A percentile compares a stretch with the other conserved stretches of the same genome.
phyloP scores from a whole-genome alignment of 169 alveolate species.

The Eimeria maxima region DNA sequence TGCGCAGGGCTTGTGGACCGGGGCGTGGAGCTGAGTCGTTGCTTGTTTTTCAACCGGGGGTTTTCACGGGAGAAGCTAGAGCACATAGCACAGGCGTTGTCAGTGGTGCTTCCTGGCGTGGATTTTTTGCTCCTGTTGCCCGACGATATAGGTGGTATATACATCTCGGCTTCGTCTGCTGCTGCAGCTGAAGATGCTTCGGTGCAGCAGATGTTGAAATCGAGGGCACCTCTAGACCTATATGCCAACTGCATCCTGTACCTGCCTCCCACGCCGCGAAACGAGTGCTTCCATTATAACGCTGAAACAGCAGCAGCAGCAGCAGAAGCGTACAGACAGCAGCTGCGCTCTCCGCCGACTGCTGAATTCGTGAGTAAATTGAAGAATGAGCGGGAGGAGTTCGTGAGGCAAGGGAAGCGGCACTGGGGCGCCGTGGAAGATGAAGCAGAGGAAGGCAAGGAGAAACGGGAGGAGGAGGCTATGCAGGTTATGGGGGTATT shows the following conservation, averaged over 20 bases:
- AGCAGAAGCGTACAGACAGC: neutral
- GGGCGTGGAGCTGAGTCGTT: conserved; percentile 39
- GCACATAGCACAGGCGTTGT: neutral
- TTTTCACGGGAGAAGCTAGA: neutral
- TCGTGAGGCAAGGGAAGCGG: neutral
- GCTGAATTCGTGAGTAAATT: neutral
- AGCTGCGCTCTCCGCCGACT: conserved; percentile 47
- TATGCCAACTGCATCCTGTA: neutral
- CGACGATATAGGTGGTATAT: no score
- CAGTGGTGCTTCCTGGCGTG: conserved; percentile 29
- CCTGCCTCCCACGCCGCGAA: conserved; percentile 28
- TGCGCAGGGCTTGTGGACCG: conserved; percentile 9
- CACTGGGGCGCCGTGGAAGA: neutral
- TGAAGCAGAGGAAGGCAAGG: neutral
- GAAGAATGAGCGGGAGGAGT: neutral
- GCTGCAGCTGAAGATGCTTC: conserved; percentile 57
- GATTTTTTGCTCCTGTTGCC: neutral
- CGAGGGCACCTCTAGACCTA: neutral
- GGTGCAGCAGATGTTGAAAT: neutral
- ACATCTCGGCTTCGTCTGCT: conserved; percentile 15
- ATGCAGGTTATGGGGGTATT: neutral
- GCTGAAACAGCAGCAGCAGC: conserved; percentile 20
- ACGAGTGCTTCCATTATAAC: conserved; percentile 32
- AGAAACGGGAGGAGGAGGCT: neutral
- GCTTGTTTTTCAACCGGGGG: conserved; percentile 26